Base-by-base conservation (phyloP, 75 land plant genomes). In the Ceratopteris richardii region DNA sequence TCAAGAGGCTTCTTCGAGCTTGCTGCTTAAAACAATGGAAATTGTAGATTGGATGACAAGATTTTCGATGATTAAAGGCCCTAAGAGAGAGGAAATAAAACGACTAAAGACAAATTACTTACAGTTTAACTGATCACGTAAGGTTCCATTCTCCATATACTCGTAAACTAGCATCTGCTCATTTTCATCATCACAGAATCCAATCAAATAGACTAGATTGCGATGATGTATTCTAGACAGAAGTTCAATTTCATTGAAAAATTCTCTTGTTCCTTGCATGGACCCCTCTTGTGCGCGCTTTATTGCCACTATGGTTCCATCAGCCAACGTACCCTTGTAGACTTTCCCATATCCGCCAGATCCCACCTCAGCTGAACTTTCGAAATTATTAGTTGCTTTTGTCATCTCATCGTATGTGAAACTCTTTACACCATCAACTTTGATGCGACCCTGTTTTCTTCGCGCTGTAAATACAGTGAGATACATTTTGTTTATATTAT, bases 161-260 rank as follows among this genome's bases (percentile, higher is more conserved):
- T 83, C 86, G 62, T 87, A 87, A 14, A 87, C 77, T 42, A 88
- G 39, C 87, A 88, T 78, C 88, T 92, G 97, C 63, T 92, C 95
- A 23, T 63, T 86, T 68, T 68, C 81, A 60, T 92, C 97, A 30
- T 82, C 78, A 54, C 95, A 92, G 54, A 80, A 92, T 31, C 97
- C 97, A 30, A 78, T 24, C 30, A 92, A 63, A 27, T 78, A 74
- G 21, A 92, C 97, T 42, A 92, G 73, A 70, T 83, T 88, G 1
- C 89, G 64, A 42, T 92, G 97, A 76, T 85, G 90, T 22, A 92
- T 52, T 55, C 97, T 65, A 14, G 96, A 88, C 21, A 92, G 62
- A 22, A 88, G 50, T 54, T 82, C 78, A 39, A 91, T 81, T 68
- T 91, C 97, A 9, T 82, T 91, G 51, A 65, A 78, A 52, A 91